phyloP scores from a whole-genome alignment of 805 yeast genomes.

The Wickerhamomyces xylosicus region DNA sequence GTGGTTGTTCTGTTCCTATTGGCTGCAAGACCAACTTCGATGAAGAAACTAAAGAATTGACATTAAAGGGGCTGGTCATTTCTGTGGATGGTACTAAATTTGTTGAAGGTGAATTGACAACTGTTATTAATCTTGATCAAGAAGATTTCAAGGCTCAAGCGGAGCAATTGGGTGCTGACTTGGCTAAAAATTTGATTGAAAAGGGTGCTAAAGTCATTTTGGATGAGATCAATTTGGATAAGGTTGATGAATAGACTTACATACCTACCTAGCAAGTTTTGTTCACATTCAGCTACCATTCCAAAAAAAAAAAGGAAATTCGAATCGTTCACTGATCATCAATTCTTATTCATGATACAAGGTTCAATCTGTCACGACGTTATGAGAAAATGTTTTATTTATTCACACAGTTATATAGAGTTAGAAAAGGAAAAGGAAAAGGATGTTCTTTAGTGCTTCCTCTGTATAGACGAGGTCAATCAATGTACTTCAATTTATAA shows the following conservation, averaged over 20 bases:
- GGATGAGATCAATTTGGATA: conserved; percentile 67
- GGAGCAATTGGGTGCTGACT: conserved; percentile 51
- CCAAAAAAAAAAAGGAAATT: too few relatives aligned
- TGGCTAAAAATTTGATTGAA: conserved; percentile 58
- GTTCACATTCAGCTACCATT: too few relatives aligned
- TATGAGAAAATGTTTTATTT: too few relatives aligned
- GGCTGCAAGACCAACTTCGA: conserved; percentile 64
- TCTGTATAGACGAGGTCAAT: too few relatives aligned
- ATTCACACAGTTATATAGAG: too few relatives aligned
- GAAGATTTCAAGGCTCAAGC: conserved; percentile 48
- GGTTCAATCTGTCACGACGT: too few relatives aligned
- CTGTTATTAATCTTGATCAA: conserved; percentile 10
- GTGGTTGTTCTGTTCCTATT: conserved; percentile 97
- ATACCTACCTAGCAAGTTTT: too few relatives aligned
- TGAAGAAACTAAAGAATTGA: conserved; percentile 33
- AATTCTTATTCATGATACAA: too few relatives aligned
- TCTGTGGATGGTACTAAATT: conserved; percentile 70
- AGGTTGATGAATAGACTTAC: conserved; percentile 38
- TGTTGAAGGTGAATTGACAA: conserved; percentile 44
- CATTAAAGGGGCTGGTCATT: conserved; percentile 64
- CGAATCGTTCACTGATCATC: too few relatives aligned
- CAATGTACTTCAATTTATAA: too few relatives aligned
- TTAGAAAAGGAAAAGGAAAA: too few relatives aligned
- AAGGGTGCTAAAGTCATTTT: conserved; percentile 80
- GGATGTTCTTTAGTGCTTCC: too few relatives aligned